Percentiles rank a stretch among this genome's conserved stretches.
phyloP scores from a whole-genome alignment of 495 filamentous ascomycete genomes.

The Penicilliopsis zonata region DNA sequence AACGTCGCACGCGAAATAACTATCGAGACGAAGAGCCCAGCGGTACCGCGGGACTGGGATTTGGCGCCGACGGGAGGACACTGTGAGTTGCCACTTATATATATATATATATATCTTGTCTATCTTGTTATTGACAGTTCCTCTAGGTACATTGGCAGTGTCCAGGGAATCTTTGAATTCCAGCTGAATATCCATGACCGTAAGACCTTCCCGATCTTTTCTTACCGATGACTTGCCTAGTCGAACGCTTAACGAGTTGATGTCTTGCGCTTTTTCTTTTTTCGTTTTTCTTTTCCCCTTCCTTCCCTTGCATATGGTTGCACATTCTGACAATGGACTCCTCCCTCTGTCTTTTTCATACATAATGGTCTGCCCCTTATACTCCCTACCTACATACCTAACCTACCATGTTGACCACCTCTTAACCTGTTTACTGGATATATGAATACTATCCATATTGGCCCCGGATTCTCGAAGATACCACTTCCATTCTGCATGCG shows the following conservation, averaged over 20 bases:
- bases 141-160: conserved; percentile 56
- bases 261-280: conserved; percentile 2
- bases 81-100: conserved; percentile 44
- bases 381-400: too few species aligned
- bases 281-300: conserved; percentile 3
- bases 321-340: too few species aligned
- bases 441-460: too few species aligned
- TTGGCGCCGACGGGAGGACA: conserved; percentile 56
- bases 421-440: too few species aligned
- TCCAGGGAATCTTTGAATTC: conserved; percentile 65
- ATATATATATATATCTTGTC: background rate
- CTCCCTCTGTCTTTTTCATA: too few species aligned
- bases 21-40: conserved; percentile 27
- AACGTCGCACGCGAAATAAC: conserved; percentile 19
- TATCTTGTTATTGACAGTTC: conserved; percentile 6
- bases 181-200: conserved; percentile 52
- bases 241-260: too few species aligned
- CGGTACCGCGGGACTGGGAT: conserved; percentile 54
- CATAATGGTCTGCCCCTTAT: too few species aligned
- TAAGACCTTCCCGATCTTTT: conserved; percentile 50
- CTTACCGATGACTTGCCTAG: conserved; percentile 44
- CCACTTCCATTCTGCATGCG: too few species aligned
- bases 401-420: too few species aligned
- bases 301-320: too few species aligned
- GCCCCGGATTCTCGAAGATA: too few species aligned